These are phyloP conservation scores for Nemania abortiva DNA, from an alignment of 2,329 filamentous ascomycete species.

Conservation along the genomic window DNA sequence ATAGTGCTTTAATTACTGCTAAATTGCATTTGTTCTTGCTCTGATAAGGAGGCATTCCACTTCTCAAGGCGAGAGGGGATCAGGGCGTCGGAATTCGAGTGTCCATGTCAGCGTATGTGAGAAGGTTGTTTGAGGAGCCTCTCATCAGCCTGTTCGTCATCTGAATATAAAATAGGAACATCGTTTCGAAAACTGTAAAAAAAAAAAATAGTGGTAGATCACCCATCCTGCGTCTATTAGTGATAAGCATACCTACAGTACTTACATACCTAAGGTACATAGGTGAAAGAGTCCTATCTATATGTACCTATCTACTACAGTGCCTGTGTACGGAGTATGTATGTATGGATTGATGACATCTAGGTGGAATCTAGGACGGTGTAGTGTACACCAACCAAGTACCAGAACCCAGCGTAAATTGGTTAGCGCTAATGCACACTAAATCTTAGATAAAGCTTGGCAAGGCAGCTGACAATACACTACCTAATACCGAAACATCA, in stretches of 20 bases:
- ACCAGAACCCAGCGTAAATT: background rate
- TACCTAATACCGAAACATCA: background rate
- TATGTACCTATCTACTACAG: background rate
- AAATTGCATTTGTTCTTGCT: background rate
- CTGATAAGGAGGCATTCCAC: background rate
- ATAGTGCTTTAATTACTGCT: slow-evolving; percentile 8
- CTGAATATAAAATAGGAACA: slow-evolving; percentile 19
- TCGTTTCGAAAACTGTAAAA: slow-evolving; percentile 10
- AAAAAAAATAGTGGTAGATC: background rate
- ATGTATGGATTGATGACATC: too few species aligned
- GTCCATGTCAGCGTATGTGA: background rate
- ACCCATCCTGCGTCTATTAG: background rate
- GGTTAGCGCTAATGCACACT: slow-evolving; percentile 5
- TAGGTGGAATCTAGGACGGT: too few species aligned
- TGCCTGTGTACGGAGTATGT: background rate
- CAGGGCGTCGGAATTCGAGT: background rate
- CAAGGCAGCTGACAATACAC: slow-evolving; percentile 1
- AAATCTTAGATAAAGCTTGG: slow-evolving; percentile 20
- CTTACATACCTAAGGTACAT: too few species aligned
- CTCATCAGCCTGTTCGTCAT: background rate
- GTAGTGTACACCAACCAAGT: background rate
- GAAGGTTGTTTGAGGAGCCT: background rate
- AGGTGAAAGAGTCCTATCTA: background rate
- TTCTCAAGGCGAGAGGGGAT: background rate
- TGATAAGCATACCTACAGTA: background rate